These are phyloP conservation scores for Microdochium paspali DNA, from an alignment of 2,329 filamentous ascomycete species.

Conservation along the genomic window DNA sequence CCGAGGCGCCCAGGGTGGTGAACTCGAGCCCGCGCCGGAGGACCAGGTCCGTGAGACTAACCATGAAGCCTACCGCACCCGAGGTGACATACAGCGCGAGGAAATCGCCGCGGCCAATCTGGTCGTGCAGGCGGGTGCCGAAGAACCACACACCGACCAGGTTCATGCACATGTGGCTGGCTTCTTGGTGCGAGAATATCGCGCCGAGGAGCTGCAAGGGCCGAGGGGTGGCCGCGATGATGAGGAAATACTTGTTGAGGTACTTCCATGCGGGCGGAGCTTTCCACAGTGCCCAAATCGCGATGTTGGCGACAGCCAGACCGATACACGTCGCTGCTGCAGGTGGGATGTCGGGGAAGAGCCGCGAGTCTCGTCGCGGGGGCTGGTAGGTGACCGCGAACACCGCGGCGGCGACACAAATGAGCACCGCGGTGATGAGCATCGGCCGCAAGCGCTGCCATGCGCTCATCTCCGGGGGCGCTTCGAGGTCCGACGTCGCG, in stretches of 20 bases:
- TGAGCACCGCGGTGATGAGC: slow-evolving; percentile 33
- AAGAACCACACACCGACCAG: slow-evolving; percentile 57
- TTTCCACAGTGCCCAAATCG: slow-evolving; percentile 50
- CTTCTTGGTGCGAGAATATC: slow-evolving; percentile 58
- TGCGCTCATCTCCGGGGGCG: slow-evolving; percentile 38
- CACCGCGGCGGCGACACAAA: slow-evolving; percentile 31
- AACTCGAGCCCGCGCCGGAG: slow-evolving; percentile 32
- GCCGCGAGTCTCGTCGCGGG: slow-evolving; percentile 32
- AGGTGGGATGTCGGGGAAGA: slow-evolving; percentile 52
- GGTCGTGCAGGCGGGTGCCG: slow-evolving; percentile 58
- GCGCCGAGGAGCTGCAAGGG: slow-evolving; percentile 53
- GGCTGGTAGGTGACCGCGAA: slow-evolving; percentile 43
- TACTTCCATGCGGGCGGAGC: slow-evolving; percentile 54
- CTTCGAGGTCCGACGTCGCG: slow-evolving; percentile 39
- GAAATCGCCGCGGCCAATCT: slow-evolving; percentile 60
- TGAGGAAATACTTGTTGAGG: slow-evolving; percentile 60
- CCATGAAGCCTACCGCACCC: slow-evolving; percentile 48
- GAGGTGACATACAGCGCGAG: slow-evolving; percentile 55
- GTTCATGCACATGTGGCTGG: slow-evolving; percentile 54
- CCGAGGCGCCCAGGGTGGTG: slow-evolving; percentile 58
- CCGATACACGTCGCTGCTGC: slow-evolving; percentile 54
- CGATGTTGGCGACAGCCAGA: slow-evolving; percentile 50
- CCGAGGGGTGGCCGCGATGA: slow-evolving; percentile 55
- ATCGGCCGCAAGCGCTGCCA: slow-evolving; percentile 48
- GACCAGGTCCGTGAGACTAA: slow-evolving; percentile 43